Evolutionary conservation across 2,329 filamentous ascomycete genomes (phyloP), one percentile per base, ranked within the genome.

Genomic region (Anthostomella pinea): DNA sequence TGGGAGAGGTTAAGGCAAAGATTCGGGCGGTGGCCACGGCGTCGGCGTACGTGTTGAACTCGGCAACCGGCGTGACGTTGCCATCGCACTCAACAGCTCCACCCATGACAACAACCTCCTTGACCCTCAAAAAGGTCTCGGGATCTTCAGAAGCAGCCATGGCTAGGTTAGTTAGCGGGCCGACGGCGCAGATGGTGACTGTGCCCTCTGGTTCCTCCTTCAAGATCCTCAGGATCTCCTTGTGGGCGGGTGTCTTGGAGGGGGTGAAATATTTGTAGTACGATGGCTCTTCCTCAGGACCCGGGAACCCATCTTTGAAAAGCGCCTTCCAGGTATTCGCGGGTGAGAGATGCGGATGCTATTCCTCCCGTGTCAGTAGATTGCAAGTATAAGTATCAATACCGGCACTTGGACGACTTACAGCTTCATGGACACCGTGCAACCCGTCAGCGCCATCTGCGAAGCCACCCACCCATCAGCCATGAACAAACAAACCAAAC

Each of bases 11-110:
- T 45, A 93, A 69, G 6, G 87, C 85, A 56, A 83, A 90, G 13
- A 93, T 76, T 10, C 85, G 75, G 8, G 87, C 86, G 0, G 85
- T 79, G 18, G 87, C 85, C 25, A 87, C 75, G 14, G 85, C 73
- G 60, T 98, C 94, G 39, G 93, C 90, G 57, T 88, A 95, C 39
- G 85, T 85, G 69, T 98, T 98, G 76, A 98, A 98, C 62, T 98
- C 93, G 45, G 87, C 88, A 9, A 84, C 78, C 2, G 93, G 91
- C 29, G 80, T 82, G 56, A 87, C 81, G 62, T 98, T 98, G 51
- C 93, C 93, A 33, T 81, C 75, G 28, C 81, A 68, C 41, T 85
- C 73, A 35, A 98, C 77, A 16, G 87, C 83, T 41, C 93, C 93
- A 41, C 91, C 93, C 93, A 98, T 98, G 30, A 96, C 86, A 4